Base-by-base conservation (phyloP, 2,329 filamentous ascomycete species). In the Incumbomyces delicatus region DNA sequence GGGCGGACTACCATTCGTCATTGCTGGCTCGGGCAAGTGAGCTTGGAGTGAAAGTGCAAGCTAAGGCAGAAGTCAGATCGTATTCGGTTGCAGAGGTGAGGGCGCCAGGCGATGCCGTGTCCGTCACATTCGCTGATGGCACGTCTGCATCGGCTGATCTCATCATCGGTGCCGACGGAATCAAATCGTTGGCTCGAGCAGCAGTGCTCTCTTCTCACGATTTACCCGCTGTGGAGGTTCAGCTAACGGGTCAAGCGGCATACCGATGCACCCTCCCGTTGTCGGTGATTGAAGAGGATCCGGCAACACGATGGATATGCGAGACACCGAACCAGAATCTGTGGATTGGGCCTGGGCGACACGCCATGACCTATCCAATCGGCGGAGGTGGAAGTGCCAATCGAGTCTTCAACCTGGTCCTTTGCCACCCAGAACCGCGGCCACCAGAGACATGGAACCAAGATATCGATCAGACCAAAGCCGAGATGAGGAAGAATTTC, bases 351-450 rank as follows among this genome's bases (percentile, higher is more conserved):
- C 52, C 53, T 30, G 49, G 50, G 33, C 34, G 57, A 12, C 59
- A 62, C 46, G 56, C 59, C 12, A 58, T 62, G 55, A 58, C 55
- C 8, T 62, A 62, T 50, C 57, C 57, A 1, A 59, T 63, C 22
- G 51, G 55, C 4, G 45, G 49, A n/a, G 55, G 50, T 6, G 30
- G 35, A 2, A 49, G 51, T n/a, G 57, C 56, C 44, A 61, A 60
- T 38, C 33, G 38, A 11, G 3, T 41, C 8, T 72, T 71, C 57
- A 72, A 72, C 50, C 66, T 72, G 64, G 69, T 72, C 0, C 55
- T 72, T 0, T 70, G 66, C 5, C 68, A 72, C 50, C 58, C 58
- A 7, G 69, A 72, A 50, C 41, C 56, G 5, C 57, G 56, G 0
- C 62, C 69, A 29, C 60, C 64, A 0, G 45, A 53, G 1, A 61